phyloP scores from a whole-genome alignment of 2,329 filamentous ascomycete species.

The Calycina herbarum region DNA sequence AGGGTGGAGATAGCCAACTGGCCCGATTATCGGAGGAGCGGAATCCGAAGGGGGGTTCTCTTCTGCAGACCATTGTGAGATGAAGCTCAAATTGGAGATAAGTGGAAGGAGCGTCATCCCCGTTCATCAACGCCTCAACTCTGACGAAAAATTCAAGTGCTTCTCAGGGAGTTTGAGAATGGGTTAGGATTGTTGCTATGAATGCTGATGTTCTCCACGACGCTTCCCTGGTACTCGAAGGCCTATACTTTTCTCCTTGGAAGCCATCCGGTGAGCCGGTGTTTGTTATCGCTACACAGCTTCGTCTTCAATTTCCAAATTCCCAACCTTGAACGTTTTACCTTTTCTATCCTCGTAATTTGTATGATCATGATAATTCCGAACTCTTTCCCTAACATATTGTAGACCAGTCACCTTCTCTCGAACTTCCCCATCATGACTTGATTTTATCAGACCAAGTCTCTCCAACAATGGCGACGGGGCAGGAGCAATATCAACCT shows the following conservation, averaged over 20 bases:
- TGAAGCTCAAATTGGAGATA: too few relatives aligned
- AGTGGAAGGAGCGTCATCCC: too few relatives aligned
- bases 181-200: too few relatives aligned
- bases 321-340: constrained; percentile 42
- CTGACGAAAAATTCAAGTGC: too few relatives aligned
- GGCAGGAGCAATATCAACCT: constrained; percentile 31
- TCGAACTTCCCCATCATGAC: constrained; percentile 29
- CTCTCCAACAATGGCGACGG: constrained; percentile 40
- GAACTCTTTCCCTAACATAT: constrained; percentile 44
- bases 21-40: background rate
- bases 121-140: too few relatives aligned
- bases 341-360: constrained; percentile 44
- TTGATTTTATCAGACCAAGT: constrained; percentile 18
- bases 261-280: too few relatives aligned
- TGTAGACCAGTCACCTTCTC: constrained; percentile 41
- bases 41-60: too few relatives aligned
- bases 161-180: too few relatives aligned
- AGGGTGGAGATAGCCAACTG: background rate
- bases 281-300: constrained; percentile 26
- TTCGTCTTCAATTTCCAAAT: constrained; percentile 45
- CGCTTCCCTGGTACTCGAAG: too few relatives aligned
- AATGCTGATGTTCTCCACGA: too few relatives aligned
- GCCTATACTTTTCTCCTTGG: too few relatives aligned
- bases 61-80: too few relatives aligned
- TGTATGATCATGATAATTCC: constrained; percentile 42